Evolutionary conservation across 2,329 filamentous ascomycete genomes (phyloP).

Genomic region (Calonectria pauciramosa): DNA sequence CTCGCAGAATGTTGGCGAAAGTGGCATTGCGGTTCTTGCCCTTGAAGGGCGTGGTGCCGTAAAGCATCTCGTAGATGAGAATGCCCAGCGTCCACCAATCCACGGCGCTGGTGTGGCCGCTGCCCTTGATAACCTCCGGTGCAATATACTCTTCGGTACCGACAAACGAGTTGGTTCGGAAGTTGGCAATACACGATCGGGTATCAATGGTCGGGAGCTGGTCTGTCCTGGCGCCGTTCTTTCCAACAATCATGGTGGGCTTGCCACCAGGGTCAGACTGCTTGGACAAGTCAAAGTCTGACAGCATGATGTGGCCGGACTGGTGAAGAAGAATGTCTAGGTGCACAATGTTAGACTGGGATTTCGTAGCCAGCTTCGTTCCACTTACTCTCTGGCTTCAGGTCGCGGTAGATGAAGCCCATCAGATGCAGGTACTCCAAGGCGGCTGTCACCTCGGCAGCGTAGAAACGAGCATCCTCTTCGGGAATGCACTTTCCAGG

Average conservation of each 20-base stretch:
- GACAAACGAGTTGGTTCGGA: conserved; percentile 98
- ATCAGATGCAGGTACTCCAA: conserved; percentile 97
- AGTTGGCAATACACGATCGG: conserved; percentile 97
- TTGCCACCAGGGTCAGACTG: conserved; percentile 96
- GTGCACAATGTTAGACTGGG: conserved; percentile 20
- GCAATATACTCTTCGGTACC: conserved; percentile 99
- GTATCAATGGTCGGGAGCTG: conserved; percentile 98
- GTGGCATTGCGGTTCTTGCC: conserved; percentile 99
- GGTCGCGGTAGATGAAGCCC: conserved; percentile 98
- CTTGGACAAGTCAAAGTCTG: conserved; percentile 98
- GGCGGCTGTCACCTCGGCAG: conserved; percentile 95
- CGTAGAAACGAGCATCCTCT: conserved; percentile 97
- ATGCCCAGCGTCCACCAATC: conserved; percentile 99
- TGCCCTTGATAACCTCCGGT: conserved; percentile 98
- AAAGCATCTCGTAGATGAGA: conserved; percentile 98
- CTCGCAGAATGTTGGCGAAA: conserved; percentile 95
- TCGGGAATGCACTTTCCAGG: conserved; percentile 98
- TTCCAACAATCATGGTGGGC: conserved; percentile 96
- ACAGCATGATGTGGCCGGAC: conserved; percentile 99
- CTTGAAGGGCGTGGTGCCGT: conserved; percentile 98
- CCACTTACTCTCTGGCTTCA: conserved; percentile 94
- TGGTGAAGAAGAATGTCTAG: conserved; percentile 96
- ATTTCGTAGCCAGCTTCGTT: not conserved
- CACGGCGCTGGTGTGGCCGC: conserved; percentile 96
- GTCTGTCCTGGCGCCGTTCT: conserved; percentile 87